These are phyloP conservation scores for Neckera pumila DNA, from an alignment of 225 moss, liverwort and hornwort species.

Conservation along the genomic window DNA sequence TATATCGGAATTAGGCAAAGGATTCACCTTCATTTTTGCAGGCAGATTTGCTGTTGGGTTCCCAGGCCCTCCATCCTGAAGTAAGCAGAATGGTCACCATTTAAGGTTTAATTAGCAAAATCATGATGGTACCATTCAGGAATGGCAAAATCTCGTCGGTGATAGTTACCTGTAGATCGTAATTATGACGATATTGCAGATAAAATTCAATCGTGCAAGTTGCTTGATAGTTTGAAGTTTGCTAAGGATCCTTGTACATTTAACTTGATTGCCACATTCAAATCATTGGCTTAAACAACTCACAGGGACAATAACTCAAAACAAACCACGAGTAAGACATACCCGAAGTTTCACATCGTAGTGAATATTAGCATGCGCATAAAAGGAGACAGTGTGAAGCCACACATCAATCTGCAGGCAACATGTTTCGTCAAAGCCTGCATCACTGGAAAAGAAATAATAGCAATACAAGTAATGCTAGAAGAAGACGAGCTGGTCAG, in stretches of 20 bases:
- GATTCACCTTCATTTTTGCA: constrained; percentile 42
- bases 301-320: not conserved
- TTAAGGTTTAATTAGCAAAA: not conserved
- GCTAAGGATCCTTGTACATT: not conserved
- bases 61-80: constrained; percentile 38
- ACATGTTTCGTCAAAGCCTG: not conserved
- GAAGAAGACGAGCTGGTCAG: not conserved
- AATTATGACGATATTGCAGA: not conserved
- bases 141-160: not conserved
- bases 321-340: not conserved
- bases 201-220: not conserved
- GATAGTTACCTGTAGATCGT: not conserved
- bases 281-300: not conserved
- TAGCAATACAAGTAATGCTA: not conserved
- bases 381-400: constrained; percentile 72
- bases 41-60: constrained; percentile 30
- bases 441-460: not conserved
- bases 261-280: not conserved
- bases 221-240: not conserved
- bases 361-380: constrained; percentile 60
- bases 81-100: not conserved
- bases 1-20: not conserved
- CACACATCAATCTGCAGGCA: constrained; percentile 79
- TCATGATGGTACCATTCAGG: not conserved
- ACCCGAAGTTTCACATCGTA: constrained; percentile 50